Evolutionary conservation across 2,329 filamentous ascomycete genomes (phyloP), one percentile per base, ranked within the genome.

Genomic region (Colletotrichum australisinense): DNA sequence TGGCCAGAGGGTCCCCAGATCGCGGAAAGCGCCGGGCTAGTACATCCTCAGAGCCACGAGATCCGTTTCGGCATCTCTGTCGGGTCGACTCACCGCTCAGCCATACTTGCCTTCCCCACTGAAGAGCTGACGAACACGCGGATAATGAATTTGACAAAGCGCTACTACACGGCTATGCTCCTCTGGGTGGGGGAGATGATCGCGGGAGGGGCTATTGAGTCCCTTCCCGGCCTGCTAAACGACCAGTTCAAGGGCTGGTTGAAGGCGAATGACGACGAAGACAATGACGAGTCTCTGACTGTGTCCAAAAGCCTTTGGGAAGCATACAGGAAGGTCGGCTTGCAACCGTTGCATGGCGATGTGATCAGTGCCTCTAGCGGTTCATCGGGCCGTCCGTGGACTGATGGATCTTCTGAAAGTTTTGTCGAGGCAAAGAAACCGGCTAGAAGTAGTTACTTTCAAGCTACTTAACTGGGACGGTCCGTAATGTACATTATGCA

Each of bases 131-230:
- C 49, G 24, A 52, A 32, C 26, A 26, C 19, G 22, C 59, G 59
- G 59, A 42, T 63, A 26, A 49, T 63, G 19, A 14, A 30, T 16
- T 38, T 63, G 22, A 28, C 59, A 12, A 63, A 63, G 42, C 59
- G 59, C 14, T 63, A 63, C 38, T 63, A 63, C 6, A 49, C 59
- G 42, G 59, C 59, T 19, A 63, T 63, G 59, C 59, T 63, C 26
- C 42, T 3, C 6, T 63, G 59, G 59, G 59, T 63, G 19, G 12
- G 6, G 7, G 26, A 30, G 12, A 63, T 63, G 26, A 42, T 19
- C 26, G 14, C 46, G 11, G 30, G 24, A 19, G 38, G 19, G 14
- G 28, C 4, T 19, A 6, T 63, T 2, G 5, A 26, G 1, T 52
- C 59, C 9, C 42, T 63, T 42, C 26, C 59, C 4, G 26, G 30